These are phyloP conservation scores for Xylaria intraflava DNA, from an alignment of 495 filamentous ascomycete species.

Conservation along the genomic window DNA sequence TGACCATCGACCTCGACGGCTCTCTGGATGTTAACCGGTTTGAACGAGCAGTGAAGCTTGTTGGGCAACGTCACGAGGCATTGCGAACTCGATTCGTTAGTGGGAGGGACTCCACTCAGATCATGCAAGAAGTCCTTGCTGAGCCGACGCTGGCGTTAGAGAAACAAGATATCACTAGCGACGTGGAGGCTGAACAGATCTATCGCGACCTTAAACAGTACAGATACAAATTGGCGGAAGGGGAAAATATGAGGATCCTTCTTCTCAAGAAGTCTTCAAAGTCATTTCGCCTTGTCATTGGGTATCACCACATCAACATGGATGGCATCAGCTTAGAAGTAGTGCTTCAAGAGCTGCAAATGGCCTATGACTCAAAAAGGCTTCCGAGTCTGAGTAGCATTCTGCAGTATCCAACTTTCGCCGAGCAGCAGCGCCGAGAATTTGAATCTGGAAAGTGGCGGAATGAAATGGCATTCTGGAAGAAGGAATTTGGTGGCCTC, in stretches of 20 bases:
- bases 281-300: conserved; percentile 16
- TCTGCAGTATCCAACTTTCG: neutral
- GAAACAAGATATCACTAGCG: neutral
- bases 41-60: conserved; percentile 18
- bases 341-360: conserved; percentile 8
- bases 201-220: conserved; percentile 10
- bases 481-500: conserved; percentile 19
- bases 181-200: neutral
- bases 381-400: too few relatives aligned
- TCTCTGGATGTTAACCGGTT: conserved; percentile 15
- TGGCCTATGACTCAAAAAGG: too few relatives aligned
- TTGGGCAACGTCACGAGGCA: conserved; percentile 34
- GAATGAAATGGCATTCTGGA: conserved; percentile 31
- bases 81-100: conserved; percentile 34
- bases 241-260: conserved; percentile 12
- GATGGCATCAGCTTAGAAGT: conserved; percentile 21
- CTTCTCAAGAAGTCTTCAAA: conserved; percentile 10
- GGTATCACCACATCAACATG: conserved; percentile 26
- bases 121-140: conserved; percentile 8
- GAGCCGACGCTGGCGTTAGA: conserved; percentile 8
- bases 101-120: neutral
- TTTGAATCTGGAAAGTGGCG: neutral
- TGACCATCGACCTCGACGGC: conserved; percentile 22
- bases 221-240: conserved; percentile 14
- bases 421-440: conserved; percentile 8